Evolutionary conservation across 495 filamentous ascomycete species (phyloP), one percentile per base, ranked within the genome.

Genomic region (Penicillium robsamsonii): DNA sequence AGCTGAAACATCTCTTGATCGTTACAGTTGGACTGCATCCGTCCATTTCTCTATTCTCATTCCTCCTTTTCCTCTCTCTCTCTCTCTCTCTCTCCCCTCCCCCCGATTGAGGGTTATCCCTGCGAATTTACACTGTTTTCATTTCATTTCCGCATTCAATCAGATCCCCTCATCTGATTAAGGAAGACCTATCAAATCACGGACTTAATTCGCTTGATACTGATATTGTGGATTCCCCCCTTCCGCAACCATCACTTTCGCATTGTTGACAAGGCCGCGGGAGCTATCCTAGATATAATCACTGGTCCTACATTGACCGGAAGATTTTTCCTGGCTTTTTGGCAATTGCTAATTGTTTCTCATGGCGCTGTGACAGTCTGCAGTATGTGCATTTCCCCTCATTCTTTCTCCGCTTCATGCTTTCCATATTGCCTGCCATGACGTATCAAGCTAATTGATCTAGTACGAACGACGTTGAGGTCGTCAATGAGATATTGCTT

Each of bases 301-400:
- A 6, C 49, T 40, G 31, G 48, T 22, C 38, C 50, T 46, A 54
- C 51, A 53, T 58, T 27, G 25, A 27, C 4, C 25, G 49, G 38
- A 43, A 43, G 40, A 50, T 24, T 52, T 13, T 31, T 22, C 18
- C 27, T 46, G n/a, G 50, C 43, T 55, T 31, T 17, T 25, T 53
- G 20, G 50, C 53, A 57, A 58, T 53, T 47, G 13, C 50, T 59
- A 61, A 58, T 67, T 64, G 60, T 62, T 64, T 70, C 66, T 62
- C 63, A 70, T 74, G 71, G 68, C 70, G 68, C 56, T 66, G 59
- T 67, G 61, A 70, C 62, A 59, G 55, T 57, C 50, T 46, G 46
- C 61, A 62, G 73, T 74, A 74, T 60, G 73, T 73, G 51, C 57
- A 22, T 57, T 68, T 58, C 57, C 61, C 61, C 61, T 63, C 50